Evolutionary conservation across 2,329 filamentous ascomycete species (phyloP), one percentile per base, ranked within the genome.

Genomic region (Epichloe amarillans): DNA sequence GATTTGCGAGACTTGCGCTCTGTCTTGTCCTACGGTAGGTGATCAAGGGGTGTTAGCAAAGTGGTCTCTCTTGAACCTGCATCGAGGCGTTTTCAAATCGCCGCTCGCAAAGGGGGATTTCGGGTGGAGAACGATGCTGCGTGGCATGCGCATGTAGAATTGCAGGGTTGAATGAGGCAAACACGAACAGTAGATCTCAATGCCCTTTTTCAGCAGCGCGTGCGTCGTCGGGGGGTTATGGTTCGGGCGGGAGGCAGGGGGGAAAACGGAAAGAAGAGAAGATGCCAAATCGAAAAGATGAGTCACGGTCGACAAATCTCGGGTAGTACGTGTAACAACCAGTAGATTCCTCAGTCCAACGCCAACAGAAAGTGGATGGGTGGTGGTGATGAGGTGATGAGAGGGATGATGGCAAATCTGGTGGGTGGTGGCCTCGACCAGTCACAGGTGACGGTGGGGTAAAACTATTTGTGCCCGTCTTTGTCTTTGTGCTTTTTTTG

Each of bases 1-100:
- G 88, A 94, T 73, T 97, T 95, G 72, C 90, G 86, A 63, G 84
- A 82, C 69, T 86, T 89, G 65, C 79, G 77, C 62, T 83, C 77
- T 60, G 66, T 50, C 44, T 57, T 58, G 30, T 58, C 56, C 57
- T 62, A 54, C 47, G 38, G 5, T 12, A 15, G 36, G 14, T 8
- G 5, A 44, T n/a, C 11, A 39, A 3, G 19, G 21, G 21, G 35
- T 17, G 19, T 44, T 26, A 37, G 45, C n/a, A 8, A 30, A 11
- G 14, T 19, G 43, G 14, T 45, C n/a, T n/a, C 19, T 19, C 23
- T 17, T 8, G 15, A 17, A 15, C 7, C 23, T 26, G 8, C 14
- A 43, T 26, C 12, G 14, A 33, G 26, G 12, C n/a, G 15, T 35
- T 19, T 11, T 14, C 11, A 14, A 14, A 35, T 44, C 26, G 26